phyloP scores from a whole-genome alignment of 352 stramenopile species.

The Thalassiosira mediterranea region DNA sequence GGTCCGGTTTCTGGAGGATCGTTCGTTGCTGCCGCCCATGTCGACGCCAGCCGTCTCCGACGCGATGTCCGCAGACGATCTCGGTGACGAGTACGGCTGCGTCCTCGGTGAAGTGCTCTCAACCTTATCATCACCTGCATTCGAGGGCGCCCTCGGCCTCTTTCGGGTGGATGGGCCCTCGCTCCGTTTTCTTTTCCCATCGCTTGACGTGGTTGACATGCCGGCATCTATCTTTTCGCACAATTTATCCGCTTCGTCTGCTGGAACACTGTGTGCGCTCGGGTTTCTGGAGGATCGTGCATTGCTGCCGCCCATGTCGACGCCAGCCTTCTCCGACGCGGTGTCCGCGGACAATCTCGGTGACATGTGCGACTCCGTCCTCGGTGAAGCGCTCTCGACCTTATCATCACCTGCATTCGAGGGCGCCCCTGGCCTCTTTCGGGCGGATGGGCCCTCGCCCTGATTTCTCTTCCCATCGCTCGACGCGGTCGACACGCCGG shows the following conservation, averaged over 20 bases:
- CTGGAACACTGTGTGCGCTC: background rate
- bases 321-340: constrained; percentile 5
- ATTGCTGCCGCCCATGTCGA: background rate
- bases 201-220: no score
- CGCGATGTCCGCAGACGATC: background rate
- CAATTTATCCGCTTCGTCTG: background rate
- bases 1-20: background rate
- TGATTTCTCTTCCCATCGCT: no score
- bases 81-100: no score
- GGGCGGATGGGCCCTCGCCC: no score
- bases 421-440: background rate
- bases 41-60: background rate
- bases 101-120: no score
- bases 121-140: background rate
- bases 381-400: no score
- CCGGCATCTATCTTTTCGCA: constrained; percentile 45
- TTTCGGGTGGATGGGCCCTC: no score
- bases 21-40: background rate
- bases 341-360: background rate
- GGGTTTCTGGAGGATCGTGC: background rate
- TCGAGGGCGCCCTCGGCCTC: background rate
- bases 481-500: background rate
- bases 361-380: no score
- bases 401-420: background rate
- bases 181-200: no score